A percentile compares a stretch with the other conserved stretches of the same genome.
Conservation (phyloP, 768 basidiomycete species). For the Trametes gibbosa region DNA sequence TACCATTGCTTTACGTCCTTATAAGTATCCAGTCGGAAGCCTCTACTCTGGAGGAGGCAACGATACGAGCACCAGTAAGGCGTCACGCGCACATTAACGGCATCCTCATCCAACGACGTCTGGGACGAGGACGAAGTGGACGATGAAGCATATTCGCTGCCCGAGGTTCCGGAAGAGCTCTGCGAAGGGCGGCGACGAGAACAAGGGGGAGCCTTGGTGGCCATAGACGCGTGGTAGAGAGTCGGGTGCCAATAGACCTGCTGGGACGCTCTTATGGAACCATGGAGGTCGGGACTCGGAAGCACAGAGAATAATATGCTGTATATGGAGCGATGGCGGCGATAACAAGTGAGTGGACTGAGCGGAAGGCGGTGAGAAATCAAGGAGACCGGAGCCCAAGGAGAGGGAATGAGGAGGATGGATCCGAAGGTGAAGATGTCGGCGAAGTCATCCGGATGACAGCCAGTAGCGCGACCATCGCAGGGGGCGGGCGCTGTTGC, state of each 20-base stretch:
- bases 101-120: conserved; percentile 49
- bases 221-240: conserved; percentile 4
- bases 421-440: not conserved
- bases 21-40: conserved; percentile 66
- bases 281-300: not conserved
- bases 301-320: conserved; percentile 7
- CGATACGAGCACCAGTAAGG: conserved; percentile 65
- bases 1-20: conserved; percentile 65
- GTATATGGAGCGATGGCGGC: conserved; percentile 3
- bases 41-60: conserved; percentile 43
- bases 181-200: conserved; percentile 1
- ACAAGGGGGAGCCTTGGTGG: not conserved
- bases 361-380: not conserved
- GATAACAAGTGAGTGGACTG: not conserved
- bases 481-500: conserved; percentile 5
- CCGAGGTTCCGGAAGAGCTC: not conserved
- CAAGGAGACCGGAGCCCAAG: not conserved
- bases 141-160: conserved; percentile 19
- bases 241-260: not conserved
- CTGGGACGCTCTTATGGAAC: conserved; percentile 4
- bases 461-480: conserved; percentile 21
- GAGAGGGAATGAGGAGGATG: conserved; percentile 10
- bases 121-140: conserved; percentile 41
- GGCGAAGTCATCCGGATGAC: conserved; percentile 1
- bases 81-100: conserved; percentile 52